Base-by-base conservation (phyloP, 768 basidiomycete species). In the Auricularia sp. region DNA sequence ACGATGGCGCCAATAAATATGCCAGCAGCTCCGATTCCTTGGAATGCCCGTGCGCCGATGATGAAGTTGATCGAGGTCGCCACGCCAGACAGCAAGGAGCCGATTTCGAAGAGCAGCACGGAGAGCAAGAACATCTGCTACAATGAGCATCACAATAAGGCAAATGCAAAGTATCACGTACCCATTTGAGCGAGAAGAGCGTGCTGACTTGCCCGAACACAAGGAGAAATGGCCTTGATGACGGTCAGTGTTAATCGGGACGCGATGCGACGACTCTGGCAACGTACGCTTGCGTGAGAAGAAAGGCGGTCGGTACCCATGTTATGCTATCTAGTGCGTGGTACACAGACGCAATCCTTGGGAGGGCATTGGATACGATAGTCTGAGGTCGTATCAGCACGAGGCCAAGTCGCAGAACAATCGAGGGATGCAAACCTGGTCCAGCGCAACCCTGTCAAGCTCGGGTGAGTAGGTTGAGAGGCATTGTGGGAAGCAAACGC, bases 31-130 rank as follows among this genome's bases (percentile, higher is more conserved):
- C 75, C 75, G 11, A 75, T 56, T 58, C 76, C 76, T 14, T 74
- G 71, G 61, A 76, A 51, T 0, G 75, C 76, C 61, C 76, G 66
- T 37, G 74, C 75, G 34, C 74, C 68, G 62, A 76, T 75, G 64
- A 76, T 65, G 54, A 74, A 71, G 16, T 66, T 58, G 70, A 75
- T 74, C 24, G 24, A 62, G 1, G 72, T 70, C 0, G 75, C 71
- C 8, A 72, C 71, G 63, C 72, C 76, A 65, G 74, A 76, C 37
- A 76, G 67, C 33, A 76, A 65, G 4, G 71, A 73, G 11, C 76
- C 76, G 29, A 74, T 65, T 62, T 76, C 75, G 63, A 76, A 77
- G 65, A 76, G 66, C 68, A 72, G 67, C 14, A 65, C 61, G 45
- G 54, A 33, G 47, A 51, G 8, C 29, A 67, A 21, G 45, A 67